Conservation (phyloP, 768 basidiomycete species). For the Boletus pseudo-olivaceus region DNA sequence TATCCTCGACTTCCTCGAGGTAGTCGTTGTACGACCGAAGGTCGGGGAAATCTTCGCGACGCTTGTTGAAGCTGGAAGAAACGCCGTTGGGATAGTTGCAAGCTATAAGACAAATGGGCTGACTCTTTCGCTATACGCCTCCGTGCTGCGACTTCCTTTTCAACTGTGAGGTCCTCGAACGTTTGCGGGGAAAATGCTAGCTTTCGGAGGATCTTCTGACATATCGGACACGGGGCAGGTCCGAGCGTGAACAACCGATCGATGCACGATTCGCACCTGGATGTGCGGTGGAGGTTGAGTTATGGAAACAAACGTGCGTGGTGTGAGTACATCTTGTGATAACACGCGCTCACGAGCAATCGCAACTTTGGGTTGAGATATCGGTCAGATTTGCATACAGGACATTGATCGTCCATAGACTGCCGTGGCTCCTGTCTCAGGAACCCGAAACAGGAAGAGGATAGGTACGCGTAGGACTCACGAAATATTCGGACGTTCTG, state of each 20-base stretch:
- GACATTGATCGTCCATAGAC: conserved; percentile 94
- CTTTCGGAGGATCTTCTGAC: conserved; percentile 82
- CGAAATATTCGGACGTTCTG: conserved; percentile 76
- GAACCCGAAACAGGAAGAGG: not conserved
- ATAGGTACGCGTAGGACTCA: conserved; percentile 34
- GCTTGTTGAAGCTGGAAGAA: conserved; percentile 82
- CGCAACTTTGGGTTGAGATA: conserved; percentile 94
- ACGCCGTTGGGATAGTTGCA: not conserved
- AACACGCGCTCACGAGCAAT: conserved; percentile 92
- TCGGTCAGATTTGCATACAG: conserved; percentile 94
- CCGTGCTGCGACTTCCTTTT: conserved; percentile 91
- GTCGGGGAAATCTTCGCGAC: conserved; percentile 81
- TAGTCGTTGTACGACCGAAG: conserved; percentile 89
- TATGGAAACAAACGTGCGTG: not conserved
- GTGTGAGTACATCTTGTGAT: conserved; percentile 87
- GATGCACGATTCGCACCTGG: conserved; percentile 98
- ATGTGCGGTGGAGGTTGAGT: conserved; percentile 7
- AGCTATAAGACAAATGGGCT: conserved; percentile 16
- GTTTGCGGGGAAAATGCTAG: conserved; percentile 94
- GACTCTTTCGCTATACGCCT: conserved; percentile 88
- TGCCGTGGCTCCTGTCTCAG: conserved; percentile 27
- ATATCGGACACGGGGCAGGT: conserved; percentile 94
- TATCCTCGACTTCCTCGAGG: conserved; percentile 92
- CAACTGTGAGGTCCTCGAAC: conserved; percentile 87
- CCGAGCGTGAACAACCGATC: conserved; percentile 94